Evolutionary conservation across 2,329 filamentous ascomycete species (phyloP).

Genomic region (Plectosphaerella cucumerina): DNA sequence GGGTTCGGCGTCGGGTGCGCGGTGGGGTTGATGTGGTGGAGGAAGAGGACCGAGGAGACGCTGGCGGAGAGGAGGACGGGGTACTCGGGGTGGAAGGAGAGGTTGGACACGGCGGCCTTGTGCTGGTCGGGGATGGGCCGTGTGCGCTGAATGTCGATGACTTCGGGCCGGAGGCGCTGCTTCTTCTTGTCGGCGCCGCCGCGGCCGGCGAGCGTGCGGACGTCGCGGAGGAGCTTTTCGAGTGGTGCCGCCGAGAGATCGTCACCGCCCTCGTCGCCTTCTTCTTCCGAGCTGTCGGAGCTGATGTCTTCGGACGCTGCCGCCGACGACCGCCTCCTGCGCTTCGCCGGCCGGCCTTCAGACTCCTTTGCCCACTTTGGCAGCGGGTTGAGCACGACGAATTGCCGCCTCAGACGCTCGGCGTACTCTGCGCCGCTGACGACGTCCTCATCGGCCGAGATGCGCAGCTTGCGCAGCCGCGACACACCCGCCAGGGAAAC

Average conservation of each 20-base stretch:
- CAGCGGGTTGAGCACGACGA: slow-evolving; percentile 53
- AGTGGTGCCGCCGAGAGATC: slow-evolving; percentile 71
- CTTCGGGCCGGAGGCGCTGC: slow-evolving; percentile 77
- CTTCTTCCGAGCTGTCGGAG: slow-evolving; percentile 38
- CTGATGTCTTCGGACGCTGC: slow-evolving; percentile 28
- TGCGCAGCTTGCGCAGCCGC: slow-evolving; percentile 76
- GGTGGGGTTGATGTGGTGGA: slow-evolving; percentile 81
- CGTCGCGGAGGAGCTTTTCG: slow-evolving; percentile 73
- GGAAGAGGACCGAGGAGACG: slow-evolving; percentile 75
- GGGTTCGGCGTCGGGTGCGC: slow-evolving; percentile 79
- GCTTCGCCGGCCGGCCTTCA: slow-evolving; percentile 45
- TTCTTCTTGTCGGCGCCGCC: slow-evolving; percentile 44
- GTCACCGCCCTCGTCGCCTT: slow-evolving; percentile 45
- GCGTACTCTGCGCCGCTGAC: slow-evolving; percentile 85
- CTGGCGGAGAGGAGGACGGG: slow-evolving; percentile 89
- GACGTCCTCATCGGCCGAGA: slow-evolving; percentile 78
- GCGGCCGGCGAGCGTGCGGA: slow-evolving; percentile 58
- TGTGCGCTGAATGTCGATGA: slow-evolving; percentile 83
- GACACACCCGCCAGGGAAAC: slow-evolving; percentile 76
- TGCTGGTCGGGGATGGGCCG: slow-evolving; percentile 80
- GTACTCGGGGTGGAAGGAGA: slow-evolving; percentile 85
- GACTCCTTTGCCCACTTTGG: slow-evolving; percentile 56
- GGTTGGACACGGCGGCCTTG: slow-evolving; percentile 72
- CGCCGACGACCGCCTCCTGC: slow-evolving; percentile 47
- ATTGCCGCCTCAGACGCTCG: slow-evolving; percentile 75